Evolutionary conservation across 2,329 filamentous ascomycete genomes (phyloP).

Genomic region (Salinomyces thailandicus): DNA sequence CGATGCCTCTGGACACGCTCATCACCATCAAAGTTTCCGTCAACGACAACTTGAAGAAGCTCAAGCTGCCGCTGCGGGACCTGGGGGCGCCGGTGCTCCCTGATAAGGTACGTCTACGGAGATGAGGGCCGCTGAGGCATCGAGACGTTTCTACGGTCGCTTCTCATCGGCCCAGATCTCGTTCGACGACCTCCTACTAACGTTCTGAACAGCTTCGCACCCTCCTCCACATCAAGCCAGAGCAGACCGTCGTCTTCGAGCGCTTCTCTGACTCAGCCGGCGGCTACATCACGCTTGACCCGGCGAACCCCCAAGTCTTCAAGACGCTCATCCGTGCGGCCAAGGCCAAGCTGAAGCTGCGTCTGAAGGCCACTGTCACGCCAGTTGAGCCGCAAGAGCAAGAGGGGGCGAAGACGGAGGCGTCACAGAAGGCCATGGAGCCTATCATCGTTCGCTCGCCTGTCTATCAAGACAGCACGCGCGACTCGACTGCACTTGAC

Average conservation of each 20-base stretch:
- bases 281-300: constrained; percentile 68
- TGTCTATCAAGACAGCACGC: constrained; percentile 10
- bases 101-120: constrained; percentile 77
- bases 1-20: constrained; percentile 46
- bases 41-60: constrained; percentile 64
- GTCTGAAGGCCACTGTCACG: constrained; percentile 48
- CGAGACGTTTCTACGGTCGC: constrained; percentile 7
- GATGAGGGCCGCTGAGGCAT: too few relatives aligned
- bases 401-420: constrained; percentile 7
- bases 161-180: constrained; percentile 1
- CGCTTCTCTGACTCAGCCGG: constrained; percentile 90
- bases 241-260: constrained; percentile 62
- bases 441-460: constrained; percentile 16
- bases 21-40: constrained; percentile 80
- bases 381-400: constrained; percentile 13
- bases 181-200: not conserved
- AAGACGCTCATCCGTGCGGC: constrained; percentile 95
- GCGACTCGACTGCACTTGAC: constrained; percentile 20
- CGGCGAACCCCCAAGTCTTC: constrained; percentile 70
- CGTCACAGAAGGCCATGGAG: constrained; percentile 11
- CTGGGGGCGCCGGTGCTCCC: constrained; percentile 65
- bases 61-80: constrained; percentile 83
- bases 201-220: constrained; percentile 51
- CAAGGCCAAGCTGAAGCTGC: constrained; percentile 96
- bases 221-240: constrained; percentile 53